phyloP scores from a whole-genome alignment of 2,329 filamentous ascomycete species.

The Canariomyces notabilis region DNA sequence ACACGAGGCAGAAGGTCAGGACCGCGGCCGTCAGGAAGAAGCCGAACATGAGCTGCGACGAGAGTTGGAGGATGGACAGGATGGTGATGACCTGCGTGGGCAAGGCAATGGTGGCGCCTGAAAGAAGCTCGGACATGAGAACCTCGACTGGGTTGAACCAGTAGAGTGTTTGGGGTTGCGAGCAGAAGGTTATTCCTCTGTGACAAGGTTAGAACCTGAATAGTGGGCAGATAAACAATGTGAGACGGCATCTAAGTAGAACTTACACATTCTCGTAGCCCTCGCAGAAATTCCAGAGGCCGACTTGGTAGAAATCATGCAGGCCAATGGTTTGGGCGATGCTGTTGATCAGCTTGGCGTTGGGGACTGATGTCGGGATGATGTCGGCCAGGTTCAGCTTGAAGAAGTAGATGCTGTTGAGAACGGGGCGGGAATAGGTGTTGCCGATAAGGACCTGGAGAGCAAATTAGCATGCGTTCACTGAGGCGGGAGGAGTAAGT shows the following conservation, averaged over 20 bases:
- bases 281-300: conserved; percentile 88
- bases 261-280: conserved; percentile 64
- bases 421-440: conserved; percentile 54
- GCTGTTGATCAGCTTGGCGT: conserved; percentile 73
- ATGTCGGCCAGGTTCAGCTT: conserved; percentile 78
- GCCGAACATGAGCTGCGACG: conserved; percentile 82
- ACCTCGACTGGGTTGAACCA: conserved; percentile 91
- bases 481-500: no score
- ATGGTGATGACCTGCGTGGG: conserved; percentile 69
- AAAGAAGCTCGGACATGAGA: conserved; percentile 70
- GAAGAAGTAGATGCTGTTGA: conserved; percentile 75
- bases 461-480: not conserved
- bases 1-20: conserved; percentile 67
- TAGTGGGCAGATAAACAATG: conserved; percentile 1
- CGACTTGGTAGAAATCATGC: conserved; percentile 91
- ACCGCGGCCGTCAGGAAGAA: conserved; percentile 71
- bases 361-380: conserved; percentile 66
- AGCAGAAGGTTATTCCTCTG: conserved; percentile 72
- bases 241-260: not conserved
- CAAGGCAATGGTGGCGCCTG: conserved; percentile 77
- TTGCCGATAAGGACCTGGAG: conserved; percentile 64
- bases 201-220: conserved; percentile 25
- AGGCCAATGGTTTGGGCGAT: conserved; percentile 81
- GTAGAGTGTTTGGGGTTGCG: conserved; percentile 63
- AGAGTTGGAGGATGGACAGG: conserved; percentile 66